Evolutionary conservation across 2,329 filamentous ascomycete species (phyloP).

Genomic region (Hypomyces perniciosus): DNA sequence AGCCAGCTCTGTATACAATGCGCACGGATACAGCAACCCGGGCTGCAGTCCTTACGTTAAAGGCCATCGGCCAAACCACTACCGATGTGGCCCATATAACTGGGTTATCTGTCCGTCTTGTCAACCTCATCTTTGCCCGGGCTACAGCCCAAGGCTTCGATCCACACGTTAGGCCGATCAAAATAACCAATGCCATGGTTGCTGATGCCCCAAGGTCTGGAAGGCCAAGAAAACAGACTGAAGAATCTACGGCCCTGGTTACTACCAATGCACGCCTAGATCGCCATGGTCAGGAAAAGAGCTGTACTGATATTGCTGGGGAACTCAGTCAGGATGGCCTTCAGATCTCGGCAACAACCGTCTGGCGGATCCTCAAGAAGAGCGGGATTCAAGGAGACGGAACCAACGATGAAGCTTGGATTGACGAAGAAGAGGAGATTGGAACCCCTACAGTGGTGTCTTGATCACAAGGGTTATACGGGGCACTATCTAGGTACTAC

Average conservation of each 20-base stretch:
- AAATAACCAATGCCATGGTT: neutral
- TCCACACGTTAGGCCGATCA: neutral
- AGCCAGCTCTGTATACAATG: no score
- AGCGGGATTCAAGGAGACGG: constrained; percentile 11
- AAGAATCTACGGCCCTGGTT: neutral
- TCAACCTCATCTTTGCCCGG: neutral
- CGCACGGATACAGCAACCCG: neutral
- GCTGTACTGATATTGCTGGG: constrained; percentile 10
- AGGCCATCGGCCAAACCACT: neutral
- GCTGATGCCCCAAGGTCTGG: neutral
- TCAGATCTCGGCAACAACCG: constrained; percentile 5
- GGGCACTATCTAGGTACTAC: no score
- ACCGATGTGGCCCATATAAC: neutral
- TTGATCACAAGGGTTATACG: neutral
- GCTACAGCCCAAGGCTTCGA: constrained; percentile 1
- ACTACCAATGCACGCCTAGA: constrained; percentile 2
- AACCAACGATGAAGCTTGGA: constrained; percentile 14
- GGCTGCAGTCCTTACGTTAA: neutral
- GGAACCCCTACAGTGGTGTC: constrained; percentile 4
- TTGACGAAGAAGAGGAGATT: constrained; percentile 14
- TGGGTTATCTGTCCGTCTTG: neutral
- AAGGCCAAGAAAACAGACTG: neutral
- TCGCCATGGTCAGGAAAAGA: constrained; percentile 8
- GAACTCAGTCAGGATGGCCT: constrained; percentile 8
- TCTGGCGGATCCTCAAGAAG: constrained; percentile 7